Percentiles rank a stretch among this genome's conserved stretches.
These are phyloP conservation scores for Diaporthe batatas DNA, from an alignment of 2,329 filamentous ascomycete species.

Conservation along the genomic window DNA sequence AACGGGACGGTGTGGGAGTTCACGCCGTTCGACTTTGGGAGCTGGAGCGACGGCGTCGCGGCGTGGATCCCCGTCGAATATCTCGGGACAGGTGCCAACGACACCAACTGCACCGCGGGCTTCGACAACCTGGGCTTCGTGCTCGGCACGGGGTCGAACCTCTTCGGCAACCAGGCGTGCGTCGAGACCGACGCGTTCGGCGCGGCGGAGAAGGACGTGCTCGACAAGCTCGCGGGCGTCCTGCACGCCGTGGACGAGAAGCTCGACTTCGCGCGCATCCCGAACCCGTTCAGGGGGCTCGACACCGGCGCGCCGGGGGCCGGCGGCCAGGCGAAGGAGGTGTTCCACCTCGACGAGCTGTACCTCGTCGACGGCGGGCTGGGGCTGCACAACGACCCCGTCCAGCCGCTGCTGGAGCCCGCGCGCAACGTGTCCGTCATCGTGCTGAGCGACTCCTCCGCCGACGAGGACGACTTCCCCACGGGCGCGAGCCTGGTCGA, in stretches of 20 bases:
- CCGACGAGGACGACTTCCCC: conserved; percentile 19
- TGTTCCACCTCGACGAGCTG: conserved; percentile 19
- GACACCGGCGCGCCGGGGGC: too few relatives aligned
- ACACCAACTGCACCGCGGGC: conserved; percentile 22
- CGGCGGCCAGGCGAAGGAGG: conserved; percentile 23
- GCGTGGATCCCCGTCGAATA: conserved; percentile 31
- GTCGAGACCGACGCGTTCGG: conserved; percentile 6
- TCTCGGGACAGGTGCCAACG: conserved; percentile 6
- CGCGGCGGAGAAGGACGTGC: background rate
- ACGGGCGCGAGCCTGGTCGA: conserved; percentile 2
- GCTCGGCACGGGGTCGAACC: conserved; percentile 4
- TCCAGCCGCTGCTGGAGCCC: conserved; percentile 11
- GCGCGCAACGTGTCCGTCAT: conserved; percentile 27
- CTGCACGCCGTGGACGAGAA: conserved; percentile 26
- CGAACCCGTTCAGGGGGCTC: conserved; percentile 33
- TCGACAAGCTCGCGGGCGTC: background rate
- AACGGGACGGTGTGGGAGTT: conserved; percentile 31
- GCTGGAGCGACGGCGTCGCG: conserved; percentile 23
- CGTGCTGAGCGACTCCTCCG: conserved; percentile 23
- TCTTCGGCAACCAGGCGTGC: conserved; percentile 20
- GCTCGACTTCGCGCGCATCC: conserved; percentile 13
- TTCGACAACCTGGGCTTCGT: conserved; percentile 28
- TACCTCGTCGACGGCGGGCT: conserved; percentile 32
- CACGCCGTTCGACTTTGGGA: conserved; percentile 31
- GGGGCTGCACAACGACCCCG: conserved; percentile 13